These are phyloP conservation scores for Citrullus colocynthis DNA, from an alignment of 306 rosid genomes.

Conservation along the genomic window DNA sequence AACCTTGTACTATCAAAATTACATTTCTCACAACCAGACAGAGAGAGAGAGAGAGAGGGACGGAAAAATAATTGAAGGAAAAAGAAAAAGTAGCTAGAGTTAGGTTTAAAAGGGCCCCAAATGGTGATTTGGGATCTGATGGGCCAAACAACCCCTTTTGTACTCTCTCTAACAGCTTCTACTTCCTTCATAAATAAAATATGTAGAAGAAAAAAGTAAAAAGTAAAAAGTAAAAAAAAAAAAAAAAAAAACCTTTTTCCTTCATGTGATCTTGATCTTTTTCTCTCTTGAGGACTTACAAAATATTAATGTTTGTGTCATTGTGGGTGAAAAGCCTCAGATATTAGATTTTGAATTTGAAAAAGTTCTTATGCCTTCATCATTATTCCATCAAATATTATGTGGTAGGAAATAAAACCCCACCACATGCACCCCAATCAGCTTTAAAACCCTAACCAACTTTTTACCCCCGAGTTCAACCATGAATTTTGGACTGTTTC, in stretches of 20 bases:
- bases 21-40: too few relatives aligned
- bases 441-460: too few relatives aligned
- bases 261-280: not conserved
- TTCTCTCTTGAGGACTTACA: not conserved
- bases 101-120: not conserved
- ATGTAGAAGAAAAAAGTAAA: not conserved
- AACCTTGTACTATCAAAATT: too few relatives aligned
- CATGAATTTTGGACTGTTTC: too few relatives aligned
- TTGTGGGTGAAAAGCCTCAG: not conserved
- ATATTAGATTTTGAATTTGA: not conserved
- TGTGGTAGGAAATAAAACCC: too few relatives aligned
- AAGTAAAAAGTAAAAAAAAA: not conserved
- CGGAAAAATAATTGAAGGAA: not conserved
- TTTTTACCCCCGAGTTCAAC: too few relatives aligned
- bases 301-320: not conserved
- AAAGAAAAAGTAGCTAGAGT: conserved; percentile 8
- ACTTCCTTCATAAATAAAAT: not conserved
- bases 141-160: not conserved
- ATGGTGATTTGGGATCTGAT: not conserved
- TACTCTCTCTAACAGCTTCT: not conserved
- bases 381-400: not conserved
- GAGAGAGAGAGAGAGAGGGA: too few relatives aligned
- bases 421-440: too few relatives aligned
- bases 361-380: not conserved
- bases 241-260: not conserved